Base-by-base conservation (phyloP, 1,139 yeast genomes). In the Yamadazyma conglobata region DNA sequence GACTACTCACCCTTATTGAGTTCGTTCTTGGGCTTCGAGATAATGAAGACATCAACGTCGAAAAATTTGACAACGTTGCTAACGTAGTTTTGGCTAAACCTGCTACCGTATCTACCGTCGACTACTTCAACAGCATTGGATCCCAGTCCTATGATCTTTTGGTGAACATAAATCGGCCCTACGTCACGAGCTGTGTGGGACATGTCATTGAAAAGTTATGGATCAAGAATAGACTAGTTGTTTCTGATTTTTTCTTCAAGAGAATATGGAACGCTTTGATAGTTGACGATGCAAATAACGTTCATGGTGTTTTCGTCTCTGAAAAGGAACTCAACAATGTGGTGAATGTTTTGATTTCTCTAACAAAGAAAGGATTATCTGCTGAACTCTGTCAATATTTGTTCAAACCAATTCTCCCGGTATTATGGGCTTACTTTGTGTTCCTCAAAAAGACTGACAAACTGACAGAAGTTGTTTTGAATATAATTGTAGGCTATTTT, bases 1-100 rank as follows among this genome's bases (percentile, higher is more conserved):
- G 96, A 0, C 71, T 89, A 2, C 57, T 73, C 20, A 67, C 87
- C 1, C 56, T 89, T 30, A 68, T 88, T 20, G 97, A 91, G 54
- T 79, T 83, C 42, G 69, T 84, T 0, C 64, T 86, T 10, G 95
- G 95, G 0, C 60, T 84, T 22, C 61, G 95, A 38, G 94, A 86
- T 25, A 70, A 70, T 34, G 93, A 82, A 32, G 79, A 79, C 17
- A 60, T 87, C 6, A 77, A 79, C 37, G 54, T 78, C 14, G 78
- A 76, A 22, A 82, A 78, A 43, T 65, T 86, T 31, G 78, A 78
- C 15, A 73, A 79, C 38, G 82, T 85, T 2, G 74, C 84, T 12
- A 70, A 67, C 28, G 69, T 85, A 2, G 54, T 86, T 9, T 54
- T 82, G 25, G 59, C 77, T 22, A 78, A 79, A 42, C 95, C 96